A percentile compares a stretch with the other conserved stretches of the same genome.
Evolutionary conservation across 1,284 basidiomycete genomes (phyloP).

Genomic region (Tylopilus orsonianus): DNA sequence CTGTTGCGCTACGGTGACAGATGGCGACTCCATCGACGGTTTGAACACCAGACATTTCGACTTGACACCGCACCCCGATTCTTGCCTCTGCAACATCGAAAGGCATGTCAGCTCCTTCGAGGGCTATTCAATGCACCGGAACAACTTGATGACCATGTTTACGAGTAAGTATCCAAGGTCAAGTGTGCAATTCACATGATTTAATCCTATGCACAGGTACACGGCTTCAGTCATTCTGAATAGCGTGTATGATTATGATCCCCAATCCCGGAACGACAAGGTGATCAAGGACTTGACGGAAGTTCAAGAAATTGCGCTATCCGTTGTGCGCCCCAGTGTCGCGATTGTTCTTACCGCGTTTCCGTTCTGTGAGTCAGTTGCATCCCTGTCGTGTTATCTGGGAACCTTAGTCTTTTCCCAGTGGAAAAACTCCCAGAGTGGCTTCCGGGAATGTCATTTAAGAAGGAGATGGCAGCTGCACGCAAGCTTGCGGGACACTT

Average conservation of each 20-base stretch:
- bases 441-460: constrained; percentile 18
- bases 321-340: constrained; percentile 5
- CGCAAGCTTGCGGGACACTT: not conserved
- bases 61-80: constrained; percentile 16
- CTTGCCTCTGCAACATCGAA: constrained; percentile 18
- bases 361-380: constrained; percentile 5
- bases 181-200: not conserved
- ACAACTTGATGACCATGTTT: constrained; percentile 26
- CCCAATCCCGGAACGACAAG: constrained; percentile 4
- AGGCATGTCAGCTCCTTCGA: constrained; percentile 5
- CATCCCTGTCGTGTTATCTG: not conserved
- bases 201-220: not conserved
- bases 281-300: constrained; percentile 1
- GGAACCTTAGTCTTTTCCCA: not conserved
- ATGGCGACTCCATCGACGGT: constrained; percentile 39
- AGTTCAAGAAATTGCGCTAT: not conserved
- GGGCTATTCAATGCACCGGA: constrained; percentile 29
- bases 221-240: not conserved
- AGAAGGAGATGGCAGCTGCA: constrained; percentile 1
- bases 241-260: not conserved
- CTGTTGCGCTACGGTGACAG: constrained; percentile 37
- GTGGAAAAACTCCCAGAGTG: constrained; percentile 8
- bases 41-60: constrained; percentile 33
- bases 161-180: not conserved
- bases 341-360: constrained; percentile 6